Evolutionary conservation across 2,329 filamentous ascomycete genomes (phyloP), one percentile per base, ranked within the genome.

Genomic region (Aspergillus latus): DNA sequence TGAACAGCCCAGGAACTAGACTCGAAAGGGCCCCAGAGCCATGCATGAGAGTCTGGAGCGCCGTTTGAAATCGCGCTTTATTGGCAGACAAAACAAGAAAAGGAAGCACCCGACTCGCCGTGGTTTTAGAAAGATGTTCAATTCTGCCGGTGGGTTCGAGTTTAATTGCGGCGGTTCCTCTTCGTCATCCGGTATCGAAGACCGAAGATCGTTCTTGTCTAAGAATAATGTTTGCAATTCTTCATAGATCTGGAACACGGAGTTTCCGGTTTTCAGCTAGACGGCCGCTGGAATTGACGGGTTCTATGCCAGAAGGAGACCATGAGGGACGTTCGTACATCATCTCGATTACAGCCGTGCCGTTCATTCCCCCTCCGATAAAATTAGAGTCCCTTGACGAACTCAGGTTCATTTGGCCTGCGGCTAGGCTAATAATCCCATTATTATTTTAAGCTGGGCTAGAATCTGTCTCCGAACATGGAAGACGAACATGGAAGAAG

Each of bases 21-120:
- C 53, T 57, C 56, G 52, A 60, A 56, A 60, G 57, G 57, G 60
- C 55, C 62, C 61, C 64, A 62, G 67, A 66, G 59, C 51, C 64
- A 47, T 68, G 65, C 65, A 67, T 57, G 53, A 52, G 56, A 30
- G 57, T 56, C 57, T 57, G 49, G 56, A 58, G 56, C 46, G 47
- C 49, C 28, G 49, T 55, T 56, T 59, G 50, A 61, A 60, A 56
- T 59, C 46, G 45, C 57, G 34, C 34, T 9, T 57, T 45, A 64
- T 59, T 61, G 57, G 57, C 56, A 49, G 51, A 52, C 47, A 46
- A 58, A 49, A 52, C 49, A 58, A 47, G 21, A 28, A 51, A 50
- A 49, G 49, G 47, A 54, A 59, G 55, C 58, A 53, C 59, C 53
- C 49, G 55, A 11, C 10, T 37, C 34, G 34, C 21, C 21, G 21